Percentiles rank a stretch among this genome's conserved stretches.
Evolutionary conservation across 345 rosid species (phyloP).

Genomic region (Combretum micranthum): DNA sequence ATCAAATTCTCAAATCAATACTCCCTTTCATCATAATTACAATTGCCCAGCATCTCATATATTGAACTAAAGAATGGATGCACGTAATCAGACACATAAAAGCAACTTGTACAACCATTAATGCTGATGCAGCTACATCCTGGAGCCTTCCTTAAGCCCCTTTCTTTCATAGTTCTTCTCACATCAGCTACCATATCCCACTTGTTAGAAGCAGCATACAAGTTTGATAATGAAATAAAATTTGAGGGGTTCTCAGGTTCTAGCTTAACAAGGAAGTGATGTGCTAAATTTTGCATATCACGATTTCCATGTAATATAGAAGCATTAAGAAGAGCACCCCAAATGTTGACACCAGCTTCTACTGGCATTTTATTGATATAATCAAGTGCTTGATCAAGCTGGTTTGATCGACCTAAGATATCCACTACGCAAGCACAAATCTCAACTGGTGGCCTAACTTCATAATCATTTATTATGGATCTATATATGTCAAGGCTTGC

Average conservation of each 20-base stretch:
- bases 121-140: constrained; percentile 64
- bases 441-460: constrained; percentile 49
- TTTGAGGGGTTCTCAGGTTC: constrained; percentile 72
- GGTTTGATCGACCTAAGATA: constrained; percentile 54
- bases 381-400: constrained; percentile 37
- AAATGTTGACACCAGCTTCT: constrained; percentile 52
- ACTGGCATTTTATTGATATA: constrained; percentile 49
- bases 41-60: constrained; percentile 43
- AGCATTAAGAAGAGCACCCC: constrained; percentile 68
- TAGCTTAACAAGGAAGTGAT: constrained; percentile 37
- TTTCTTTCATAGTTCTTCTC: constrained; percentile 49
- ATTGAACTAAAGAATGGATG: constrained; percentile 38
- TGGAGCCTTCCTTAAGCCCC: too few species aligned
- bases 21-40: constrained; percentile 34
- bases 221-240: constrained; percentile 49
- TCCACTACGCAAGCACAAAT: constrained; percentile 63
- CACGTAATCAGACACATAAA: constrained; percentile 43
- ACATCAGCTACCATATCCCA: constrained; percentile 60
- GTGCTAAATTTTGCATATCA: constrained; percentile 54
- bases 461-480: constrained; percentile 24
- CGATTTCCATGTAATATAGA: constrained; percentile 49
- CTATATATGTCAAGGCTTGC: constrained; percentile 43
- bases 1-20: constrained; percentile 10
- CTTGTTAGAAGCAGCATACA: constrained; percentile 46
- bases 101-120: constrained; percentile 37